phyloP scores from a whole-genome alignment of 106 monocot genomes.

The Xerophyta viscosa region DNA sequence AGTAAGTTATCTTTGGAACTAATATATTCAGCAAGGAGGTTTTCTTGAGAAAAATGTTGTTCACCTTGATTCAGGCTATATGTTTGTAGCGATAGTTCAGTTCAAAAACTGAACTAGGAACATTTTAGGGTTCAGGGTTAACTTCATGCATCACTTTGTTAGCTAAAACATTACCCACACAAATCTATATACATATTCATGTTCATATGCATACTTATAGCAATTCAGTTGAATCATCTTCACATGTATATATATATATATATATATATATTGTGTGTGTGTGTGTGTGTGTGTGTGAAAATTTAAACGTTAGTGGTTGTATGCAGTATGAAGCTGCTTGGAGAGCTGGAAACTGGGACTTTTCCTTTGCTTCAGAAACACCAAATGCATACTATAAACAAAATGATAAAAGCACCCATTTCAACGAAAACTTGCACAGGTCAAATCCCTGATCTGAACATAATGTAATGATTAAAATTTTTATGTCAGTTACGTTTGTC shows the following conservation, averaged over 20 bases:
- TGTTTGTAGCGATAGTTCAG: too few relatives aligned
- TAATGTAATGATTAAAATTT: too few relatives aligned
- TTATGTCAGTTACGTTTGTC: too few relatives aligned
- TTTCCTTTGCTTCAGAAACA: constrained; percentile 38
- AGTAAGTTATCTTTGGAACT: constrained; percentile 19
- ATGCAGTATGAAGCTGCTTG: constrained; percentile 97
- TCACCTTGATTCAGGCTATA: too few relatives aligned
- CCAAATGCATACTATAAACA: constrained; percentile 12
- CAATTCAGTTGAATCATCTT: too few relatives aligned
- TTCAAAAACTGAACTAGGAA: too few relatives aligned
- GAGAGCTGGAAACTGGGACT: constrained; percentile 97
- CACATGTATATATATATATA: neutral
- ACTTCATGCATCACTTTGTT: too few relatives aligned
- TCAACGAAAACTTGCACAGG: constrained; percentile 87
- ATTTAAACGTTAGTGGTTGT: neutral
- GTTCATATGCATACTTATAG: too few relatives aligned
- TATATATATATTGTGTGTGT: neutral
- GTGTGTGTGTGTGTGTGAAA: neutral
- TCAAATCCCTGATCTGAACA: neutral
- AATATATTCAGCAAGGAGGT: too few relatives aligned
- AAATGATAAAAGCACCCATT: constrained; percentile 17
- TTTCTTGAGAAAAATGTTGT: too few relatives aligned
- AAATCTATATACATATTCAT: too few relatives aligned
- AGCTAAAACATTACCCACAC: too few relatives aligned
- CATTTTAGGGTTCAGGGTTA: neutral